A percentile compares a stretch with the other conserved stretches of the same genome.
phyloP scores from a whole-genome alignment of 2,329 filamentous ascomycete genomes.

The Daldinia eschscholtzii region DNA sequence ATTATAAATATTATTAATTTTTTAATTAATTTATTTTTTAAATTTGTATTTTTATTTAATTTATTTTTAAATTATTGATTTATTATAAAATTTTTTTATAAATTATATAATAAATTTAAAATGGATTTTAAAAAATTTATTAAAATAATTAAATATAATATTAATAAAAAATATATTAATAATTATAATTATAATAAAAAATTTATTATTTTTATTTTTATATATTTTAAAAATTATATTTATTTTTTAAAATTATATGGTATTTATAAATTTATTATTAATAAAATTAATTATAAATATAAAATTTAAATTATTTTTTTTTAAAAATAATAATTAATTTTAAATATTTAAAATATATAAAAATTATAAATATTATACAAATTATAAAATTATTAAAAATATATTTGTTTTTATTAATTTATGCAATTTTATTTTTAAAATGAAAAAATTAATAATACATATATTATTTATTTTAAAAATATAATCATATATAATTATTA shows the following conservation, averaged over 20 bases:
- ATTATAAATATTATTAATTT: background rate
- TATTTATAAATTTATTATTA: background rate
- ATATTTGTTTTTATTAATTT: background rate
- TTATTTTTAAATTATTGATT: background rate
- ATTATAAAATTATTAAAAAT: constrained; percentile 1
- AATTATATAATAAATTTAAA: background rate
- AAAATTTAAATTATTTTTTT: background rate
- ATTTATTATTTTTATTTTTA: background rate
- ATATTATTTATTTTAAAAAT: background rate
- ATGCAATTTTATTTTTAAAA: background rate
- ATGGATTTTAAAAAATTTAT: background rate
- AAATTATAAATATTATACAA: background rate
- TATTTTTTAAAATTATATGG: background rate
- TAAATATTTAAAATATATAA: background rate
- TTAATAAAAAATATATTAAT: background rate
- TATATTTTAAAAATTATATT: background rate
- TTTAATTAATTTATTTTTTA: background rate
- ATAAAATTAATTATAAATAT: background rate
- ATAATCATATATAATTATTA: background rate
- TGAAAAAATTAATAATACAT: background rate
- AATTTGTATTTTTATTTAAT: background rate
- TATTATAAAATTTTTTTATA: background rate
- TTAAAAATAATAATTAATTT: constrained; percentile 1
- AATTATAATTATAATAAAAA: background rate
- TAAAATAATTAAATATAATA: background rate